Evolutionary conservation across 75 land plant species (phyloP), one percentile per base, ranked within the genome.

Genomic region (Azolla pinnata): DNA sequence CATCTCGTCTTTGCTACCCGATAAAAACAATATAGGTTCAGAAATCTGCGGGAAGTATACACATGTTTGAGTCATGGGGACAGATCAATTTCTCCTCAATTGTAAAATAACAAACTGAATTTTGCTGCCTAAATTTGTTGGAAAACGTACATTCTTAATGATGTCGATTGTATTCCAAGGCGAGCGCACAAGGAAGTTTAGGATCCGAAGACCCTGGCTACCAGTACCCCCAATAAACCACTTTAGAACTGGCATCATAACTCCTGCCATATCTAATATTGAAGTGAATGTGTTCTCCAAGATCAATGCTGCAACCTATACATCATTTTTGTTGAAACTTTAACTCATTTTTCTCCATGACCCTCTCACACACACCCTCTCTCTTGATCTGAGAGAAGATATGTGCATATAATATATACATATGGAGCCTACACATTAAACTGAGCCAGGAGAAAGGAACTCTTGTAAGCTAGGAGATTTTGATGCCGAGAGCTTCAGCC

Each of bases 201-300:
- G 78, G 61, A 86, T 27, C 61, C 65, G 78, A 25, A 66, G 82
- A 60, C 96, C 90, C 56, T 75, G 82, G 55, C 81, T 70, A 7
- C 71, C 74, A 72, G 61, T 75, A 60, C 87, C 86, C 42, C 97
- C 96, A 59, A 93, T 83, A 52, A 93, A 80, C 80, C 81, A 93
- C 64, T 81, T 93, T 21, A 93, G 63, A 57, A 75, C 76, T 17
- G 98, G 98, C 20, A 93, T 56, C 51, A 93, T 58, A 56, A 93
- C 83, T 55, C 87, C 90, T 51, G 98, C 98, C 98, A 93, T 89
- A 63, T 93, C 98, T 57, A 88, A 60, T 35, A 93, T 79, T 19
- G 98, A 93, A 33, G 96, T 93, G 75, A 93, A 93, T 34, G 98
- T 93, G 67, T 93, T 93, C 69, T 93, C 98, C 58, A 93, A 55